These are phyloP conservation scores for Decorospora gaudefroyi DNA, from an alignment of 2,329 filamentous ascomycete genomes.

Conservation along the genomic window DNA sequence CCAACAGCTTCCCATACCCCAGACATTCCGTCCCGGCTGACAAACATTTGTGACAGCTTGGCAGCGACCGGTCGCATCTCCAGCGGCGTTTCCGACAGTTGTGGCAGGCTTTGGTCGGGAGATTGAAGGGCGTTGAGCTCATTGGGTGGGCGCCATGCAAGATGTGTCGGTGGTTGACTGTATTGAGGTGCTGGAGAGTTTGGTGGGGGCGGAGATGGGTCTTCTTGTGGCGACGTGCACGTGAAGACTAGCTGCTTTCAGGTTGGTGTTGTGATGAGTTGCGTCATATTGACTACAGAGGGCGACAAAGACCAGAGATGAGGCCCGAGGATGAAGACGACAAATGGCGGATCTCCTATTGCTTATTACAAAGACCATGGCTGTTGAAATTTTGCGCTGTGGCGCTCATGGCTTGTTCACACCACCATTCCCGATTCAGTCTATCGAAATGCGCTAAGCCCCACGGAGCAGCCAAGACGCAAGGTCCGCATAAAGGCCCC, in stretches of 20 bases:
- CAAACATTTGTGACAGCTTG: constrained; percentile 63
- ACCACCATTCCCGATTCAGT: background rate
- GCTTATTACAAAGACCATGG: constrained; percentile 14
- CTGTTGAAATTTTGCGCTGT: background rate
- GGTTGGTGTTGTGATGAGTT: constrained; percentile 14
- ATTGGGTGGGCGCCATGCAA: constrained; percentile 43
- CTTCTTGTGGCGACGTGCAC: constrained; percentile 19
- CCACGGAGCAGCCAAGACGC: constrained; percentile 33
- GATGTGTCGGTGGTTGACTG: constrained; percentile 32
- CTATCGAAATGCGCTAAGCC: constrained; percentile 5
- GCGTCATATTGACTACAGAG: constrained; percentile 23
- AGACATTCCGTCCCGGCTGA: constrained; percentile 62
- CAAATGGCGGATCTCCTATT: constrained; percentile 16
- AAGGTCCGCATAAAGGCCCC: constrained; percentile 26
- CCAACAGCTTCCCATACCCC: constrained; percentile 64
- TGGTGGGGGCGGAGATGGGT: constrained; percentile 14
- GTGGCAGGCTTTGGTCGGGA: constrained; percentile 57
- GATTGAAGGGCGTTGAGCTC: constrained; percentile 34
- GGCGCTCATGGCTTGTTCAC: constrained; percentile 14
- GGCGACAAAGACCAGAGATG: constrained; percentile 16
- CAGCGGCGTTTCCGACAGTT: constrained; percentile 65
- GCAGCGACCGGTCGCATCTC: constrained; percentile 65
- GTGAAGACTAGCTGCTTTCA: constrained; percentile 20
- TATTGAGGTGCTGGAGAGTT: constrained; percentile 17
- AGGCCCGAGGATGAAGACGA: constrained; percentile 13